Evolutionary conservation across 2,329 filamentous ascomycete genomes (phyloP), one percentile per base, ranked within the genome.

Genomic region (Scorias spongiosa): DNA sequence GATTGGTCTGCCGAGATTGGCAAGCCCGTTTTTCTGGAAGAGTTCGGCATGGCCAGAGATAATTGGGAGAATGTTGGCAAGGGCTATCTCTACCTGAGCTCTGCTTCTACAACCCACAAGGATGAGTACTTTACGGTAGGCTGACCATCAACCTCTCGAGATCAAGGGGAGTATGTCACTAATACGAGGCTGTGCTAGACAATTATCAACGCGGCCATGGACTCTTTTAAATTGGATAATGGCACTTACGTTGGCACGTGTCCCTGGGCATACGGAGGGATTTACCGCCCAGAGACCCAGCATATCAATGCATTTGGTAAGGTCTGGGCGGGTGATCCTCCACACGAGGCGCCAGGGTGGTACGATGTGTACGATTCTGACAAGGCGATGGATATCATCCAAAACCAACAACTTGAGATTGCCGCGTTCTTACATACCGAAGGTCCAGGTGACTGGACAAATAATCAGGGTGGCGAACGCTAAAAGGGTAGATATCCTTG

Each of bases 311-410:
- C 57, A 5, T 64, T 64, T 44, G 62, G 61, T 2, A 62, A 63
- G 57, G 55, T 64, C 0, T 65, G 62, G 62, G 62, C 62, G 1
- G 62, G 62, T 2, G 62, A 65, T 41, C 62, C 62, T 14, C 62
- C 62, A 1, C 62, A 65, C 44, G 62, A 65, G 48, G 50, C 50
- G 5, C 61, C 62, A 1, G 62, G 62, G 0, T 65, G 62, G 62
- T 65, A 65, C 42, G 62, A 64, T 47, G 32, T 65, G 37, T 65
- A 64, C 37, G 60, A 65, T 44, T 56, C 54, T 6, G 61, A 64
- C 44, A 46, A 58, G 39, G 59, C 61, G 5, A 63, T 65, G 60
- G 49, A 60, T 17, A 60, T 64, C 29, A 51, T 65, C 8, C 43
- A 51, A 18, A 46, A 51, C 20, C 62, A 65, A 47, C 58, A 63